Conservation (phyloP, 768 basidiomycete genomes). For the Naganishia vaughanmartiniae region DNA sequence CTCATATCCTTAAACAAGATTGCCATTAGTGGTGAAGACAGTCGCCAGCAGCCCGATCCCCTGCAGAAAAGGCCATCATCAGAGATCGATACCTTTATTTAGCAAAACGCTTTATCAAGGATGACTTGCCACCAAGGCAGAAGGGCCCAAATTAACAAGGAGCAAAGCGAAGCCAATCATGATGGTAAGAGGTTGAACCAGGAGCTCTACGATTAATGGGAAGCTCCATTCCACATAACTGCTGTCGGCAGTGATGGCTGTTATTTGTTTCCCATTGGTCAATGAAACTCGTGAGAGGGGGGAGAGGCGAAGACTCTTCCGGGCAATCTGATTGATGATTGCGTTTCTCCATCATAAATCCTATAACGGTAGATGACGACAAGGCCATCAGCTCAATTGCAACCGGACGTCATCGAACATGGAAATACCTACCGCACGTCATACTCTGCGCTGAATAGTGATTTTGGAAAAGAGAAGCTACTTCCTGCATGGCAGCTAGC, state of each 20-base stretch:
- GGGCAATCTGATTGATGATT: constrained; percentile 58
- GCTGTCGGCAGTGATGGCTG: constrained; percentile 66
- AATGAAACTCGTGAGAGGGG: constrained; percentile 62
- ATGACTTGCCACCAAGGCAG: constrained; percentile 58
- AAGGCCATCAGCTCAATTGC: too few relatives aligned
- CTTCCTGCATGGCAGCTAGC: constrained; percentile 64
- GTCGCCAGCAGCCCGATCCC: constrained; percentile 54
- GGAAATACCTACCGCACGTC: not conserved
- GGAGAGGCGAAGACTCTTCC: constrained; percentile 69
- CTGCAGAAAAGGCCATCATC: not conserved
- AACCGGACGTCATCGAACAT: not conserved
- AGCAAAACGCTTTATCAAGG: not conserved
- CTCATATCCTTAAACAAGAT: constrained; percentile 37
- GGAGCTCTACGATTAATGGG: constrained; percentile 20
- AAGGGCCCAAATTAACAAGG: constrained; percentile 67
- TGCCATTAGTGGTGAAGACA: constrained; percentile 10
- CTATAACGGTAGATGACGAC: not conserved
- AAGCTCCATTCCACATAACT: constrained; percentile 54
- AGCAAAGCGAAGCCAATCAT: constrained; percentile 64
- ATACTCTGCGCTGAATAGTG: not conserved
- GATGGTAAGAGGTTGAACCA: constrained; percentile 61
- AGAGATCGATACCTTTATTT: not conserved
- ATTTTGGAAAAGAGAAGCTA: not conserved
- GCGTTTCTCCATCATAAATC: constrained; percentile 36
- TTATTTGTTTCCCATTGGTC: constrained; percentile 66